Base-by-base conservation (phyloP, 257 asterid species). In the Knoxia roxburghii region DNA sequence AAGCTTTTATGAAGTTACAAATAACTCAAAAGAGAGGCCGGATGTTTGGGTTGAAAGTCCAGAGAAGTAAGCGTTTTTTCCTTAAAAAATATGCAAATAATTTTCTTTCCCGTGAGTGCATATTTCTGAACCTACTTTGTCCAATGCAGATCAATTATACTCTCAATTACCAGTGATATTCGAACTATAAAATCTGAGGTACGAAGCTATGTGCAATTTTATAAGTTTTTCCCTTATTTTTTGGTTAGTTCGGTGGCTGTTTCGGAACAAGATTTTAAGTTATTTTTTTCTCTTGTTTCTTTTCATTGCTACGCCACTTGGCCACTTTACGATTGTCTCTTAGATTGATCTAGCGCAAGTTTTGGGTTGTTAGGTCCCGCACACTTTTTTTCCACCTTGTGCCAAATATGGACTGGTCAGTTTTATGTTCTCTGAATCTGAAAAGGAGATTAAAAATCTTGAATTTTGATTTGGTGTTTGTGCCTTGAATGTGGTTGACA, bases 21-120 rank as follows among this genome's bases (percentile, higher is more conserved):
- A 93, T 81, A 84, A 88, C 80, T 79, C 97, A 33, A 90, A 90
- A 82, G 99, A 93, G 85, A 87, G 97, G 71, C 99, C 99, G 43
- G 99, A 93, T 75, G 99, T 93, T 74, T 93, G 99, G 99, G 77
- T 93, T 75, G 99, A 93, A 68, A 90, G 95, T 80, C 99, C 99
- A 60, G 97, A 93, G 75, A 90, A 85, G 97, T 93, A 70, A 75
- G 89, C 77, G 69, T 53, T 64, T 48, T 30, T 61, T 73, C 72
- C 70, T 61, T 23, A 46, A 67, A 50, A 64, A 55, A 35, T 6
- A 59, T 45, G 60, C 46, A 45, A 40, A 39, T 26, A 30, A 21
- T n/a, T 54, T 35, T 30, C 48, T 35, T 33, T 45, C 37, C 0
- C 35, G 9, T 45, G 32, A 11, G n/a, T 56, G 13, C 40, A 37